A percentile compares a stretch with the other conserved stretches of the same genome.
Evolutionary conservation across 106 monocot species (phyloP).

Genomic region (Platanthera zijinensis): DNA sequence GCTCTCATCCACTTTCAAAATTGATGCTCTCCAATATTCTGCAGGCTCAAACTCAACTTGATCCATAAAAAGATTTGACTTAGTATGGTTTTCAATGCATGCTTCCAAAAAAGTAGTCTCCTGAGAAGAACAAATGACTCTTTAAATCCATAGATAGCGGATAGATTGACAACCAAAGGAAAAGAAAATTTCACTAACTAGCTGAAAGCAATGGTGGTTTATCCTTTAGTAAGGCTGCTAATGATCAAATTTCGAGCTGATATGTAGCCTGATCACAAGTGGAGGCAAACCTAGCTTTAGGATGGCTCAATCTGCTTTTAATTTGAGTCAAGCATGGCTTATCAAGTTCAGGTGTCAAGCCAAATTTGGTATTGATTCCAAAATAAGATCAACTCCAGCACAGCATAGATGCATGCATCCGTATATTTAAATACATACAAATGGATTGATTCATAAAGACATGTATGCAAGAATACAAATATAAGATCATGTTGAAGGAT

Average conservation of each 20-base stretch:
- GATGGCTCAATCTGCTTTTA: neutral
- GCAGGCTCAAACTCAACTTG: constrained; percentile 96
- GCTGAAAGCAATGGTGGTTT: neutral
- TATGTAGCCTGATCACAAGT: neutral
- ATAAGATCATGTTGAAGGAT: too few species aligned
- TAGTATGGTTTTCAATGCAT: constrained; percentile 98
- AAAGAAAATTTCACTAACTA: neutral
- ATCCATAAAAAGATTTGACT: constrained; percentile 94
- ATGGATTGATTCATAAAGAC: too few species aligned
- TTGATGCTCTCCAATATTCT: constrained; percentile 56
- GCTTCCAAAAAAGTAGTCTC: constrained; percentile 87
- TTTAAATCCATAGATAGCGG: neutral
- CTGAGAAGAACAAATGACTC: constrained; percentile 24
- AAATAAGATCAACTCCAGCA: too few species aligned
- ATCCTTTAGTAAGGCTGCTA: neutral
- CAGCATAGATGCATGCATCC: too few species aligned
- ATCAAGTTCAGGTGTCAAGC: neutral
- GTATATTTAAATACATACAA: too few species aligned
- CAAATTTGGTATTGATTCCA: too few species aligned
- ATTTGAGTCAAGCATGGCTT: neutral
- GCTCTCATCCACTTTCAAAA: constrained; percentile 66
- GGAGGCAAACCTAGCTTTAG: neutral
- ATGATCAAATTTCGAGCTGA: neutral
- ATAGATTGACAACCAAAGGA: neutral
- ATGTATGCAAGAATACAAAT: too few species aligned